Percentiles rank a stretch among this genome's conserved stretches.
phyloP scores from a whole-genome alignment of 2,329 filamentous ascomycete genomes.

The Fusarium robinianum region DNA sequence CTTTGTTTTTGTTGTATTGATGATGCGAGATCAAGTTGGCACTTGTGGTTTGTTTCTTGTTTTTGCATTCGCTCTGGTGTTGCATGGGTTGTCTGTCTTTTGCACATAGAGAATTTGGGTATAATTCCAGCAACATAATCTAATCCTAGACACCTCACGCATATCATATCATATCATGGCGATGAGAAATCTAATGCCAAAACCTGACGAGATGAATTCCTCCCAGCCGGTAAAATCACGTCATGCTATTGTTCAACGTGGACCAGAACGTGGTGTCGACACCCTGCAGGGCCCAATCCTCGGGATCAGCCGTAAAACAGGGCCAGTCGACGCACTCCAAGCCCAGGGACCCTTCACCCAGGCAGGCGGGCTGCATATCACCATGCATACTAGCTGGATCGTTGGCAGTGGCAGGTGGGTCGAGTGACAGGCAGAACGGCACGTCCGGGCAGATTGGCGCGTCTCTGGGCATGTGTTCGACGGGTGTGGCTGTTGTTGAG shows the following conservation, averaged over 20 bases:
- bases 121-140: slow-evolving; percentile 23
- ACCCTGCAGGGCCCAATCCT: slow-evolving; percentile 48
- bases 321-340: slow-evolving; percentile 31
- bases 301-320: slow-evolving; percentile 39
- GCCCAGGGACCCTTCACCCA: slow-evolving; percentile 6
- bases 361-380: slow-evolving; percentile 11
- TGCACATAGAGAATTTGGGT: slow-evolving; percentile 15
- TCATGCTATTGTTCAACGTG: slow-evolving; percentile 36
- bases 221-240: too few species aligned
- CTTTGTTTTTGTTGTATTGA: slow-evolving; percentile 19
- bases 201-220: too few species aligned
- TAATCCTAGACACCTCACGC: slow-evolving; percentile 11
- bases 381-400: slow-evolving; percentile 8
- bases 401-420: background rate
- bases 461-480: slow-evolving; percentile 5
- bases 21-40: slow-evolving; percentile 7
- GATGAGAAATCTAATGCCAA: too few species aligned
- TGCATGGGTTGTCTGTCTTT: slow-evolving; percentile 9
- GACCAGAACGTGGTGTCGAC: slow-evolving; percentile 46
- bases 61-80: slow-evolving; percentile 21
- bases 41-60: slow-evolving; percentile 7
- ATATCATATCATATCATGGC: too few species aligned
- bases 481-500: slow-evolving; percentile 21
- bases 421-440: slow-evolving; percentile 15
- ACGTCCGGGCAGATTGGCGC: slow-evolving; percentile 8